Conservation (phyloP, 140 eudicot species). For the Ambrosia hybrid region DNA sequence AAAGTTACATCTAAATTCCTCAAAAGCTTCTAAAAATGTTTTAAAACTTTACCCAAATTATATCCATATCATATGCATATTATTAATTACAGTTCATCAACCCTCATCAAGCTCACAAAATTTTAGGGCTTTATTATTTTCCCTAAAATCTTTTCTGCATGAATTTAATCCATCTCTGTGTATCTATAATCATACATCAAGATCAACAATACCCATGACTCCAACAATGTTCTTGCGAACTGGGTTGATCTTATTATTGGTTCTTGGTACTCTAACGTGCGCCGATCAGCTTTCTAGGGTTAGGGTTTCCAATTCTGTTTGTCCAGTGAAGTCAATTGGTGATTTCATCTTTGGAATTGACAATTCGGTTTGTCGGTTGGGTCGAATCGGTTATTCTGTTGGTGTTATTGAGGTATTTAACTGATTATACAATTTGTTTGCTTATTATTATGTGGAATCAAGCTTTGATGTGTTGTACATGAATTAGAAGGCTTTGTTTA, state of each 20-base stretch:
- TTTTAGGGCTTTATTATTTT: constrained; percentile 12
- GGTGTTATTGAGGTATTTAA: constrained; percentile 69
- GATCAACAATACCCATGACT: constrained; percentile 29
- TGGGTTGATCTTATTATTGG: constrained; percentile 41
- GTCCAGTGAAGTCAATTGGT: constrained; percentile 43
- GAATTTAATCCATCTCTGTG: constrained; percentile 23
- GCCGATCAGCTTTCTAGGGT: constrained; percentile 50
- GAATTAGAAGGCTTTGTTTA: background rate
- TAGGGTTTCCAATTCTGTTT: constrained; percentile 44
- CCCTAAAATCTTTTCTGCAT: constrained; percentile 12
- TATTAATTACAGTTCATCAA: background rate
- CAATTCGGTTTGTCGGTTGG: constrained; percentile 39
- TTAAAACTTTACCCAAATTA: too few relatives aligned
- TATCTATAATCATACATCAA: constrained; percentile 20
- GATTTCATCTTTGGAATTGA: constrained; percentile 52
- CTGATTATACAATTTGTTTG: background rate
- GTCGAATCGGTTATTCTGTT: constrained; percentile 30
- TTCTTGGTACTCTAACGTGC: constrained; percentile 44
- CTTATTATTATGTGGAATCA: constrained; percentile 12
- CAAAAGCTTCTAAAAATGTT: too few relatives aligned
- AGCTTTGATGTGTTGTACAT: constrained; percentile 1
- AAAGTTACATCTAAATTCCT: background rate
- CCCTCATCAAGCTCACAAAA: constrained; percentile 15
- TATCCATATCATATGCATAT: too few relatives aligned
- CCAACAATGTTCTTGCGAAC: constrained; percentile 34